Evolutionary conservation across 768 basidiomycete genomes (phyloP).

Genomic region (Pisolithus microcarpus): DNA sequence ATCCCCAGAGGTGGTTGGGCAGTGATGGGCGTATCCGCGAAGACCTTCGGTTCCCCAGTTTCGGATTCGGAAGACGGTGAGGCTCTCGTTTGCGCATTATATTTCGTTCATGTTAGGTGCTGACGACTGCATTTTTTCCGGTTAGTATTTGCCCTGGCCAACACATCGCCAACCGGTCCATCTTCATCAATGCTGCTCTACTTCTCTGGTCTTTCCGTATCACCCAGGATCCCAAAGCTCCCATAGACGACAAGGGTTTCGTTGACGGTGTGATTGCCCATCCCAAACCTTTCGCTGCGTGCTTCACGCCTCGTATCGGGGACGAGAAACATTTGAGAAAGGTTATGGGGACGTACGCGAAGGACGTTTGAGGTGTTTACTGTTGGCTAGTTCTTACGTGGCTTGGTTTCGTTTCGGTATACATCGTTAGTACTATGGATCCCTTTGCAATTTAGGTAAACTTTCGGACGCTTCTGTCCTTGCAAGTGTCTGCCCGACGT

Average conservation of each 20-base stretch:
- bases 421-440: no score
- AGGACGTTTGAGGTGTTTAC: conserved; percentile 6
- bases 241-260: conserved; percentile 57
- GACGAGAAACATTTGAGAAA: conserved; percentile 19
- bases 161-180: conserved; percentile 52
- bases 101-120: neutral
- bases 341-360: conserved; percentile 20
- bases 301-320: conserved; percentile 43
- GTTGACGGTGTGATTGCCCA: conserved; percentile 59
- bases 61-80: conserved; percentile 48
- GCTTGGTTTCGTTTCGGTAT: no score
- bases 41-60: conserved; percentile 46
- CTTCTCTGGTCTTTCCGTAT: conserved; percentile 62
- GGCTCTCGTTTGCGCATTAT: neutral
- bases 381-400: no score
- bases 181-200: conserved; percentile 60
- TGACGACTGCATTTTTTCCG: conserved; percentile 12
- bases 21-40: conserved; percentile 36
- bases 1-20: conserved; percentile 51
- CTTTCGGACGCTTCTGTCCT: no score
- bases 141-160: conserved; percentile 56
- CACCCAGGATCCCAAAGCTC: conserved; percentile 39
- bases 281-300: conserved; percentile 52
- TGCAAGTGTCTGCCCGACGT: no score
- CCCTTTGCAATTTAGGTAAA: no score